Conservation (phyloP, 2,329 filamentous ascomycete species). For the Fusarium nodosum region DNA sequence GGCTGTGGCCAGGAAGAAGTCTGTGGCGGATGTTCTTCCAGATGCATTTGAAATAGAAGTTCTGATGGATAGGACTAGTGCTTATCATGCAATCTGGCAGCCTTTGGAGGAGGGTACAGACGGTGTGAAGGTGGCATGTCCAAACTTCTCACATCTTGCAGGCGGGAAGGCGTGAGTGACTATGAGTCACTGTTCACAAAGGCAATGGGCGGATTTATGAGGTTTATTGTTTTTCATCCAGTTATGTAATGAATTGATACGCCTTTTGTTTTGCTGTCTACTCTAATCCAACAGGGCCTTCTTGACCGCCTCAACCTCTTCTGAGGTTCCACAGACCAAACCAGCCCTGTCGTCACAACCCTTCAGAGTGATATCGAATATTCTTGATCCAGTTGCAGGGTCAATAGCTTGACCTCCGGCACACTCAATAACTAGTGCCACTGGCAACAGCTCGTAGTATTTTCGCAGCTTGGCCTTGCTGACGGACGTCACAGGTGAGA, state of each 20-base stretch:
- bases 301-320: constrained; percentile 61
- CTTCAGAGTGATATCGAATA: constrained; percentile 57
- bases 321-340: constrained; percentile 63
- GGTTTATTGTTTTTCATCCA: not conserved
- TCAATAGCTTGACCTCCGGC: constrained; percentile 70
- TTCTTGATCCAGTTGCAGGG: constrained; percentile 57
- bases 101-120: constrained; percentile 11
- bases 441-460: constrained; percentile 70
- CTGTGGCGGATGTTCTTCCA: constrained; percentile 27
- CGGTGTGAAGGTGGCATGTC: constrained; percentile 21
- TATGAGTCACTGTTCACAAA: not conserved
- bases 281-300: constrained; percentile 31
- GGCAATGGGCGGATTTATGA: not conserved
- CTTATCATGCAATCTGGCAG: constrained; percentile 36
- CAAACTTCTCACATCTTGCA: constrained; percentile 23
- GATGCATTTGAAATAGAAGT: constrained; percentile 15
- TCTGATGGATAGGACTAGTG: constrained; percentile 28
- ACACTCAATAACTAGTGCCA: constrained; percentile 72
- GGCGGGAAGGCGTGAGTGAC: not conserved
- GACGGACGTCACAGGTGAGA: constrained; percentile 66
- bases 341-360: constrained; percentile 65
- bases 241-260: not conserved
- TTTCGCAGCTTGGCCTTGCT: constrained; percentile 70
- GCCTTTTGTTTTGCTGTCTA: not conserved
- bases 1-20: not conserved